Base-by-base conservation (phyloP, 352 stramenopile genomes). In the Globisporangium irregulare region DNA sequence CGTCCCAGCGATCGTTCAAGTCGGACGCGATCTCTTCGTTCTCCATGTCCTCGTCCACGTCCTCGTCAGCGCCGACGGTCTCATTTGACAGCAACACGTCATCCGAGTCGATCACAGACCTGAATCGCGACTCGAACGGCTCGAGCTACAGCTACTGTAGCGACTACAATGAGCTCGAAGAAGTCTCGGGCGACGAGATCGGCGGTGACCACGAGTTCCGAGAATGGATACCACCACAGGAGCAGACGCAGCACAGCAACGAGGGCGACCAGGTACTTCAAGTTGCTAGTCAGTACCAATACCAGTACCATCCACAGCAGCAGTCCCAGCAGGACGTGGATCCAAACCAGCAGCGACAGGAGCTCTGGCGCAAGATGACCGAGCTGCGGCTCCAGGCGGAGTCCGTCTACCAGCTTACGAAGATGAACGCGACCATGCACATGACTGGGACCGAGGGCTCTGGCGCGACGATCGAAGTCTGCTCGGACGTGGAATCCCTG, bases 341-440 rank as follows among this genome's bases (percentile, higher is more conserved):
- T 41, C 22, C 53, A 8, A 58, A 59, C 20, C 41, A 62, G 36
- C 62, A 64, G 15, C 70, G 64, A 1, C 71, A 73, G 24, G 70
- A 81, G 36, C 51, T 90, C 18, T 76, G 81, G 62, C 67, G 76
- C 51, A 82, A 74, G 64, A 89, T 89, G 81, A 73, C 74, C 34
- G 72, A 85, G 62, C 66, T 89, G n/a, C 77, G 82, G 29, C 73
- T 80, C 46, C 77, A 76, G n/a, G 80, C 81, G 0, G 81, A 89
- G 64, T 81, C 78, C 1, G 80, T 81, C n/a, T 89, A 87, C 60
- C 76, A 85, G 64, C 72, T 86, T 51, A 84, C 81, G 22, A 83
- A 80, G 56, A 75, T 82, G 57, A 82, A 75, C 36, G 77, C 70
- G 74, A 75, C 67, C 74, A 73, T 54, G 70, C 67, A 41, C 70